Conservation (phyloP, 257 asterid genomes). For the Mentha longifolia region DNA sequence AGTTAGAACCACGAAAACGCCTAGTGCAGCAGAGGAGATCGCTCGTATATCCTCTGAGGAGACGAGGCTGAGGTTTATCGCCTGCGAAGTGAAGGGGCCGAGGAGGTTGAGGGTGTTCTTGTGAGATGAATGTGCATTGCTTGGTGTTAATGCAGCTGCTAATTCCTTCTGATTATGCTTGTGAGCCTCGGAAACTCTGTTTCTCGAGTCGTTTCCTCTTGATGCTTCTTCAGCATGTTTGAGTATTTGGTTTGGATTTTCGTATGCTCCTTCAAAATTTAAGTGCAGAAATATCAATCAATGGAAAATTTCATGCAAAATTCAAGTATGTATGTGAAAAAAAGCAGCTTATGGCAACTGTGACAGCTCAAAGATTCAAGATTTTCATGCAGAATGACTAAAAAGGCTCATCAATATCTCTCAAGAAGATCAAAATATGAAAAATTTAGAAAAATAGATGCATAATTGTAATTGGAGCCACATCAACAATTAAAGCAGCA, state of each 20-base stretch:
- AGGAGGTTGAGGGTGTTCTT: constrained; percentile 26
- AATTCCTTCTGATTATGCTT: constrained; percentile 19
- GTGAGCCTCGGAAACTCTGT: background rate
- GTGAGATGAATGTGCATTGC: constrained; percentile 7
- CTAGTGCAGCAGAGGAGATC: constrained; percentile 60
- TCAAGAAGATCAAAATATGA: no score
- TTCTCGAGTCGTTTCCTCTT: constrained; percentile 19
- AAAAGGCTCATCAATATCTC: no score
- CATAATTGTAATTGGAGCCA: no score
- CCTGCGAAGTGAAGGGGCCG: constrained; percentile 47
- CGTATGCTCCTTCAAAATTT: constrained; percentile 39
- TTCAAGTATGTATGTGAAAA: no score
- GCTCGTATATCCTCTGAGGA: constrained; percentile 66
- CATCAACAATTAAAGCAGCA: no score
- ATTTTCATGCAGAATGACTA: no score
- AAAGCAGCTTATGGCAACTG: no score
- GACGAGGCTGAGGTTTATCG: constrained; percentile 56
- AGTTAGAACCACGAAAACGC: constrained; percentile 60
- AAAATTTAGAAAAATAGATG: no score
- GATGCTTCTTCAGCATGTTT: constrained; percentile 26
- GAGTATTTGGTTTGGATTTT: background rate
- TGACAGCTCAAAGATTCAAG: no score
- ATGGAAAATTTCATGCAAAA: background rate
- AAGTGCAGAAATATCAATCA: background rate
- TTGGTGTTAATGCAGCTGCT: constrained; percentile 23